These are phyloP conservation scores for Laburnicola sp. DNA, from an alignment of 2,329 filamentous ascomycete genomes.

Conservation along the genomic window DNA sequence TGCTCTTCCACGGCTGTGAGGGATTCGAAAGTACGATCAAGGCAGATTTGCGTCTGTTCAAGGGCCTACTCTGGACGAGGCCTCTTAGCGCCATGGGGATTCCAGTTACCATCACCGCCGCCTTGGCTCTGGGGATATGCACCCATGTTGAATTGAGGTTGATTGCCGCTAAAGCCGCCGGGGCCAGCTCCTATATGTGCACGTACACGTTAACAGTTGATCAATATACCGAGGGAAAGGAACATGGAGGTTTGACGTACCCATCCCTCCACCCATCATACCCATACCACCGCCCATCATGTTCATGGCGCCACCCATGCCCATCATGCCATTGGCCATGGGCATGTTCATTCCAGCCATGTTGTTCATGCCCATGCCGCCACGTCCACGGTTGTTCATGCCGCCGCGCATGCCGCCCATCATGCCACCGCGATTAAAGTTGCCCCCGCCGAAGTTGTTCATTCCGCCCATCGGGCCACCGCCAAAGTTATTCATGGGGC, in stretches of 20 bases:
- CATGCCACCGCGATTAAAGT: slow-evolving; percentile 52
- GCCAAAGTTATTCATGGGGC: slow-evolving; percentile 54
- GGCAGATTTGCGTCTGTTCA: background rate
- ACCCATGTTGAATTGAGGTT: slow-evolving; percentile 70
- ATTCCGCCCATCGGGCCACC: slow-evolving; percentile 39
- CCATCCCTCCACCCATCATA: slow-evolving; percentile 35
- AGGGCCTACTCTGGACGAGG: slow-evolving; percentile 68
- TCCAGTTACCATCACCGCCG: slow-evolving; percentile 67
- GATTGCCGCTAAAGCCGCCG: slow-evolving; percentile 65
- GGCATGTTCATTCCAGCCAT: slow-evolving; percentile 44
- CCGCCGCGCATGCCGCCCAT: slow-evolving; percentile 50
- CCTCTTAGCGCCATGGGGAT: slow-evolving; percentile 79
- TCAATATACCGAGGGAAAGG: background rate
- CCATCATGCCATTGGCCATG: slow-evolving; percentile 41
- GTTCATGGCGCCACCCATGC: slow-evolving; percentile 51
- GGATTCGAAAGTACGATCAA: too few relatives aligned
- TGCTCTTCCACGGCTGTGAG: too few relatives aligned
- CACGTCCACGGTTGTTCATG: slow-evolving; percentile 48
- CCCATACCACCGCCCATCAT: slow-evolving; percentile 11
- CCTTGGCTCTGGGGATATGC: slow-evolving; percentile 64
- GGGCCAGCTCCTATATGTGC: slow-evolving; percentile 14
- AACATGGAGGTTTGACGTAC: slow-evolving; percentile 24
- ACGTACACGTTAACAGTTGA: slow-evolving; percentile 11
- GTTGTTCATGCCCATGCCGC: slow-evolving; percentile 40
- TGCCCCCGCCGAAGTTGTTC: slow-evolving; percentile 45